Conservation (phyloP, 495 filamentous ascomycete species). For the Extremus antarcticus region DNA sequence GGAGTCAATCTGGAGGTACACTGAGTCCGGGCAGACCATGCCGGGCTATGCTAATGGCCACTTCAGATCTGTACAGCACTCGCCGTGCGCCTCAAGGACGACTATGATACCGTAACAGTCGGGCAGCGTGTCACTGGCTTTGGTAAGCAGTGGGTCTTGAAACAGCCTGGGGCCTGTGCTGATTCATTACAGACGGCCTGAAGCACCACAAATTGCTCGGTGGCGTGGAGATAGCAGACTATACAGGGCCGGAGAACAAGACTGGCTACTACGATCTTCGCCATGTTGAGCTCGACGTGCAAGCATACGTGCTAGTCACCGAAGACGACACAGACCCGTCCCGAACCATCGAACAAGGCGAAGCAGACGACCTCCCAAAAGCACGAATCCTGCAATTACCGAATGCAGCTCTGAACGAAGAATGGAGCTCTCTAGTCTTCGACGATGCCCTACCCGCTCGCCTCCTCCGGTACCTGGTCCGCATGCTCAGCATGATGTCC, state of each 20-base stretch:
- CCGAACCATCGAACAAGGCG: conserved; percentile 1
- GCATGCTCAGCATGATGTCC: conserved; percentile 30
- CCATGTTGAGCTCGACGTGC: conserved; percentile 22
- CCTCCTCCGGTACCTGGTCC: conserved; percentile 36
- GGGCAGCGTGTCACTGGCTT: conserved; percentile 10
- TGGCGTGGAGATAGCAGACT: conserved; percentile 25
- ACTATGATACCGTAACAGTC: conserved; percentile 14
- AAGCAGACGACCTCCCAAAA: conserved; percentile 6
- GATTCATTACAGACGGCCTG: neutral
- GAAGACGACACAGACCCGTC: conserved; percentile 5
- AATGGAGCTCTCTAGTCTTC: conserved; percentile 45
- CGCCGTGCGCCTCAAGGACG: conserved; percentile 11
- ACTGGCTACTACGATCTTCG: conserved; percentile 11
- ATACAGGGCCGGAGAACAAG: conserved; percentile 7
- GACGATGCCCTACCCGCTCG: conserved; percentile 36
- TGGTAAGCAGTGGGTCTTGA: neutral
- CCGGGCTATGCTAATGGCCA: neutral
- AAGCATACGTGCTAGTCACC: conserved; percentile 21
- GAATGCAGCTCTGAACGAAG: conserved; percentile 31
- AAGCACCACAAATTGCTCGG: conserved; percentile 12
- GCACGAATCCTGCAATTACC: conserved; percentile 34
- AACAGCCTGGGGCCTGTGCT: neutral
- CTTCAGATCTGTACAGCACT: conserved; percentile 19
- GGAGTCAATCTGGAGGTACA: neutral
- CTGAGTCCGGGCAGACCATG: neutral